phyloP scores from a whole-genome alignment of 495 filamentous ascomycete genomes.

The Hyphodiscus hymeniophilus region DNA sequence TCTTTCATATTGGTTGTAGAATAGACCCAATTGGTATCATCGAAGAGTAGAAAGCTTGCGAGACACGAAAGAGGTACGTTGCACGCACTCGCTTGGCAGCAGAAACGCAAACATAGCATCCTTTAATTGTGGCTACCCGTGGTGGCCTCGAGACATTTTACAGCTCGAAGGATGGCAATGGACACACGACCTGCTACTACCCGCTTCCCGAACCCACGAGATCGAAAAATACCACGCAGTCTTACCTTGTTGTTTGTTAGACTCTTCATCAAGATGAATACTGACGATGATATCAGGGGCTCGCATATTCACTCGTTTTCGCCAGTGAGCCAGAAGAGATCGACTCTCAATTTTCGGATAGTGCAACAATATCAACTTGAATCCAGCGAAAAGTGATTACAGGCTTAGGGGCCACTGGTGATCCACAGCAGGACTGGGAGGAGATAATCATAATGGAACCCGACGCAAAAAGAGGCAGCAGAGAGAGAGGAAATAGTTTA shows the following conservation, averaged over 20 bases:
- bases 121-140: constrained; percentile 7
- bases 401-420: neutral
- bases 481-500: constrained; percentile 15
- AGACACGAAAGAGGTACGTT: constrained; percentile 17
- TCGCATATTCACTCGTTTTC: constrained; percentile 8
- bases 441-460: constrained; percentile 17
- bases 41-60: neutral
- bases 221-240: constrained; percentile 8
- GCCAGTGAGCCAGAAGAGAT: constrained; percentile 2
- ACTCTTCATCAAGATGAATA: neutral
- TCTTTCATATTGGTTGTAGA: constrained; percentile 3
- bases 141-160: constrained; percentile 18
- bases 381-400: constrained; percentile 7
- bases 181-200: constrained; percentile 16
- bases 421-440: constrained; percentile 19
- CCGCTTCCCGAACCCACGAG: constrained; percentile 16
- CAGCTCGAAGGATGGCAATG: constrained; percentile 16
- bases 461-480: constrained; percentile 12
- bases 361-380: constrained; percentile 1
- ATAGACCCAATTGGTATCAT: neutral
- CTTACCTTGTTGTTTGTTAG: constrained; percentile 7
- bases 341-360: constrained; percentile 4
- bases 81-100: constrained; percentile 15
- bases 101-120: constrained; percentile 14
- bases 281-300: constrained; percentile 15